Percentiles rank a stretch among this genome's conserved stretches.
Conservation (phyloP, 2,329 filamentous ascomycete genomes). For the Macrophomina pseudophaseolina region DNA sequence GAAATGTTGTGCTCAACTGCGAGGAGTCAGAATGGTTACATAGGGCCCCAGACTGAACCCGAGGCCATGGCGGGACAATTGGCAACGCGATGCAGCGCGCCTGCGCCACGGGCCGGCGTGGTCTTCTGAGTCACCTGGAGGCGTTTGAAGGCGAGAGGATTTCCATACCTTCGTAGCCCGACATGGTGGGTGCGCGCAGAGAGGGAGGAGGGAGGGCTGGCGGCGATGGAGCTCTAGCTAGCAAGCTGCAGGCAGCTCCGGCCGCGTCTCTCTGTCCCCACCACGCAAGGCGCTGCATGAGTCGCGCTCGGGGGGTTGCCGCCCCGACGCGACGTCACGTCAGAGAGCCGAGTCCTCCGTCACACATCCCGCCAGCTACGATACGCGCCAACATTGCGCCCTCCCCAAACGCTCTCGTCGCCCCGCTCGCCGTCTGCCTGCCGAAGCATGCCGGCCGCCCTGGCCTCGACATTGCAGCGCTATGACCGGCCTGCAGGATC, state of each 20-base stretch:
- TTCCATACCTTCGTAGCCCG: constrained; percentile 55
- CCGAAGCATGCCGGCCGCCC: constrained; percentile 21
- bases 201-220: background rate
- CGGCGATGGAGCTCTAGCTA: background rate
- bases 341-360: background rate
- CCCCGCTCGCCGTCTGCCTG: background rate
- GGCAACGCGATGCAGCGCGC: no score
- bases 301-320: background rate
- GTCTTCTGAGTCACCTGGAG: no score
- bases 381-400: background rate
- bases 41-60: background rate
- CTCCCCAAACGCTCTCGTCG: background rate
- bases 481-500: constrained; percentile 39
- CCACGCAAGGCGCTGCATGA: constrained; percentile 6
- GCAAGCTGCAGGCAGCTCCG: constrained; percentile 16
- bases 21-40: constrained; percentile 25
- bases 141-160: no score
- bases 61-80: background rate
- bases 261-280: constrained; percentile 15
- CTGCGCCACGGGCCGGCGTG: no score
- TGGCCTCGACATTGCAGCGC: constrained; percentile 28
- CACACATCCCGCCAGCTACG: constrained; percentile 1
- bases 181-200: constrained; percentile 72
- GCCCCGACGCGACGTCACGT: constrained; percentile 12
- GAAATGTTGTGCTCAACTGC: constrained; percentile 57